Conservation (phyloP, 1,284 basidiomycete species). For the Limonomyces culmigenus region DNA sequence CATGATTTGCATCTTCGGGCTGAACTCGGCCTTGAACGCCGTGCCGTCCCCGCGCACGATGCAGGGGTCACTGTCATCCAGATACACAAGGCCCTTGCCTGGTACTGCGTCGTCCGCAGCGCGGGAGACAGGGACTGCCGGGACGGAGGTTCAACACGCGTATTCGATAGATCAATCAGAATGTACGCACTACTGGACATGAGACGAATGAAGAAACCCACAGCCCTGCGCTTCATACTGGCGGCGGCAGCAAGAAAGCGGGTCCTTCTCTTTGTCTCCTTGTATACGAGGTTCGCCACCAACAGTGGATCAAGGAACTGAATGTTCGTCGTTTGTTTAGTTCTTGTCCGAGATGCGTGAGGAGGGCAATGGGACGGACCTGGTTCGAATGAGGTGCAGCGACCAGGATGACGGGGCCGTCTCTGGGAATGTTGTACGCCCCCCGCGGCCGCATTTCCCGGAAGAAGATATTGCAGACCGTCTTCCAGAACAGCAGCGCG, state of each 20-base stretch:
- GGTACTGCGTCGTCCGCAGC: conserved; percentile 79
- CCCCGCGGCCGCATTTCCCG: conserved; percentile 91
- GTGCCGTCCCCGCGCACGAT: conserved; percentile 72
- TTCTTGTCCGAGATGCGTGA: not conserved
- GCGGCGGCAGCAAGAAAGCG: conserved; percentile 90
- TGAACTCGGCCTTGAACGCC: conserved; percentile 63
- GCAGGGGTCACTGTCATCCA: conserved; percentile 66
- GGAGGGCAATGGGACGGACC: conserved; percentile 22
- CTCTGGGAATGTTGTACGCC: conserved; percentile 84
- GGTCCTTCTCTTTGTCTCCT: conserved; percentile 73
- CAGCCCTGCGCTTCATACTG: conserved; percentile 65
- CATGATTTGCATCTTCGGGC: conserved; percentile 75
- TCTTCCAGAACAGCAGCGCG: conserved; percentile 62
- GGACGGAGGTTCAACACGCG: not conserved
- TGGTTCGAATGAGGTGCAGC: conserved; percentile 96
- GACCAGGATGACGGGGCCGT: conserved; percentile 93
- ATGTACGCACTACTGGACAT: conserved; percentile 79
- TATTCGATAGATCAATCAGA: not conserved
- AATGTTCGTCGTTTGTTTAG: conserved; percentile 1
- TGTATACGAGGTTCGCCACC: conserved; percentile 74
- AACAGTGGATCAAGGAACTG: conserved; percentile 94
- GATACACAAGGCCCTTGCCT: conserved; percentile 59
- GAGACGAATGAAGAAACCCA: conserved; percentile 74
- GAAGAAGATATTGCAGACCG: conserved; percentile 93
- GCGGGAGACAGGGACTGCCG: conserved; percentile 78